A percentile compares a stretch with the other conserved stretches of the same genome.
These are phyloP conservation scores for Protomyces pachydermus DNA, from an alignment of 1,139 yeast species.

Conservation along the genomic window DNA sequence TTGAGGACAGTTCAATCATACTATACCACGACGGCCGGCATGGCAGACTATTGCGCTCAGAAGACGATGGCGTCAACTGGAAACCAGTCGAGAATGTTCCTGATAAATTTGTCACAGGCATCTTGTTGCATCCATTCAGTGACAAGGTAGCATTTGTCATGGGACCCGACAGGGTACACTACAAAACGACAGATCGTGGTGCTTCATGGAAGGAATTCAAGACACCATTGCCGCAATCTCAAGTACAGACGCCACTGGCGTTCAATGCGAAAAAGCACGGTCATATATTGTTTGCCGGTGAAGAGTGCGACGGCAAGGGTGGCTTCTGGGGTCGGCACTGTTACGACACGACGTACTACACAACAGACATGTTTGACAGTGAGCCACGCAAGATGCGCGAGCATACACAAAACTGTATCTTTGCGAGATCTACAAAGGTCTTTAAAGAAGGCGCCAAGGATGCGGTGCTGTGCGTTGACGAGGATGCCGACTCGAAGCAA, in stretches of 20 bases:
- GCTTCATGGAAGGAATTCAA: slow-evolving; percentile 51
- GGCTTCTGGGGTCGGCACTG: slow-evolving; percentile 39
- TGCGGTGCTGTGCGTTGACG: slow-evolving; percentile 24
- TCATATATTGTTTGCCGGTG: slow-evolving; percentile 43
- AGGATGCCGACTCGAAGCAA: slow-evolving; percentile 38
- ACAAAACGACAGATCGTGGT: slow-evolving; percentile 55
- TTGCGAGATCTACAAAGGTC: slow-evolving; percentile 47
- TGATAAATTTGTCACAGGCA: slow-evolving; percentile 37
- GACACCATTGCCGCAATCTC: slow-evolving; percentile 32
- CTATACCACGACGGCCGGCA: slow-evolving; percentile 42
- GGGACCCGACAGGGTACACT: slow-evolving; percentile 43
- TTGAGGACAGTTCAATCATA: slow-evolving; percentile 37
- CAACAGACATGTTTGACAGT: slow-evolving; percentile 53
- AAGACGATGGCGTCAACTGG: slow-evolving; percentile 60
- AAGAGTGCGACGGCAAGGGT: slow-evolving; percentile 40
- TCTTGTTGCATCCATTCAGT: slow-evolving; percentile 48
- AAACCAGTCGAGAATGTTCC: slow-evolving; percentile 38
- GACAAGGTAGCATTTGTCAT: slow-evolving; percentile 52
- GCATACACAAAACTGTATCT: slow-evolving; percentile 45
- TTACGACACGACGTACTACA: slow-evolving; percentile 44
- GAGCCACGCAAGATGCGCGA: slow-evolving; percentile 41
- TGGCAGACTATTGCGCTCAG: slow-evolving; percentile 45
- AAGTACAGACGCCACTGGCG: slow-evolving; percentile 36
- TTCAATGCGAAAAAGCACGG: slow-evolving; percentile 47
- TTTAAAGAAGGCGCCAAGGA: slow-evolving; percentile 41